These are phyloP conservation scores for Pythium coloratum DNA, from an alignment of 352 stramenopile species.

Conservation along the genomic window DNA sequence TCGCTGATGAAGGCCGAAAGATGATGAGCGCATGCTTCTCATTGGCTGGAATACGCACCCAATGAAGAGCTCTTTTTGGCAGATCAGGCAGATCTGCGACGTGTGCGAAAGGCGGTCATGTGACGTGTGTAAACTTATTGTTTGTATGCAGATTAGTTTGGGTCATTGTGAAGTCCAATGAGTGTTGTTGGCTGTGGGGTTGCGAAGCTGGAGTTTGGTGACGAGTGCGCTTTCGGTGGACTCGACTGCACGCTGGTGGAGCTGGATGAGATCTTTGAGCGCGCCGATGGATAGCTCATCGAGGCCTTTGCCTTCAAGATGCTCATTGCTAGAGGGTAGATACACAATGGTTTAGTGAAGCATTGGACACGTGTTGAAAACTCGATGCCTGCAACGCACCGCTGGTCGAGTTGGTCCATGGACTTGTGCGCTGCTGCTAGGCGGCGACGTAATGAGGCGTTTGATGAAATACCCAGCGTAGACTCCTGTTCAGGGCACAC, in stretches of 20 bases:
- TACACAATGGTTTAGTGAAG: not conserved
- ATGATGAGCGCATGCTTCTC: not conserved
- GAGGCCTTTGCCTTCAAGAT: constrained; percentile 43
- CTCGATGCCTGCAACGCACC: constrained; percentile 10
- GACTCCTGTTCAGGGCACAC: constrained; percentile 23
- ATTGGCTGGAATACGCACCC: not conserved
- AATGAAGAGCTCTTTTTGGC: not conserved
- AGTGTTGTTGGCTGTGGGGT: constrained; percentile 1
- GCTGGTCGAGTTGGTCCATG: constrained; percentile 22
- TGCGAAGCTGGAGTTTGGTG: constrained; percentile 45
- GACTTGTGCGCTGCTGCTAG: constrained; percentile 14
- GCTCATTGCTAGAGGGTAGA: constrained; percentile 32
- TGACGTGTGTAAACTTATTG: not conserved
- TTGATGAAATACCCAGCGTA: constrained; percentile 25
- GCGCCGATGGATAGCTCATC: constrained; percentile 34
- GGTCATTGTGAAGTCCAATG: no score
- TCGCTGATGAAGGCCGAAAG: not conserved
- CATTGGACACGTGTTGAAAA: no score
- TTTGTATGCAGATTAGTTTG: not conserved
- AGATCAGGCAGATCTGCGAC: not conserved
- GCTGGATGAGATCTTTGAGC: constrained; percentile 60
- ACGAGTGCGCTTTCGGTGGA: constrained; percentile 54
- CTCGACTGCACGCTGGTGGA: constrained; percentile 50
- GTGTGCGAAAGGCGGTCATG: not conserved
- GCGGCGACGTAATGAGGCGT: constrained; percentile 17